These are phyloP conservation scores for Ustilago crameri DNA, from an alignment of 1,284 basidiomycete species.

Conservation along the genomic window DNA sequence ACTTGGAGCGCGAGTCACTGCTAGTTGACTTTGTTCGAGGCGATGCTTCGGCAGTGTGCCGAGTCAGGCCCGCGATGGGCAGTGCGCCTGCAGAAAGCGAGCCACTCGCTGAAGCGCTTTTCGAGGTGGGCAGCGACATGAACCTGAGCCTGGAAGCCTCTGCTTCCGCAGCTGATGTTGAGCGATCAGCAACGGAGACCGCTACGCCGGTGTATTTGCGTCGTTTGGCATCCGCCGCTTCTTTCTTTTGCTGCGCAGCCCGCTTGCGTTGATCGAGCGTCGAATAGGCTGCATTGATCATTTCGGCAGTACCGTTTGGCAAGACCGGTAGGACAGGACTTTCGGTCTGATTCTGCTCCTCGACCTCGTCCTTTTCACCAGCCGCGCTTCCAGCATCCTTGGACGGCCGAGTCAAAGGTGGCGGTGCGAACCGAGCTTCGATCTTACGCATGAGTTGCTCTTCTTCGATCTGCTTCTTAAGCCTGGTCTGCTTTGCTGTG, in stretches of 20 bases:
- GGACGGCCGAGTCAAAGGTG: conserved; percentile 1
- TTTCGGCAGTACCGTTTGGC: conserved; percentile 31
- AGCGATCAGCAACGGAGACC: background rate
- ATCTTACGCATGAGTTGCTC: conserved; percentile 33
- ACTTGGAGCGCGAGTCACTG: conserved; percentile 20
- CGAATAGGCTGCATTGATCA: conserved; percentile 40
- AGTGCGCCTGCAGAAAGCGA: background rate
- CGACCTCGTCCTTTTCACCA: background rate
- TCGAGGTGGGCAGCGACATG: conserved; percentile 5
- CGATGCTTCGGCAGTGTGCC: conserved; percentile 5
- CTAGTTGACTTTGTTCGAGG: background rate
- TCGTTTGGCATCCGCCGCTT: conserved; percentile 7
- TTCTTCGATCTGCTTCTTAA: conserved; percentile 37
- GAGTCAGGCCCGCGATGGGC: conserved; percentile 14
- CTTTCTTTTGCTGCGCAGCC: conserved; percentile 10
- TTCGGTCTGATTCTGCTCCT: conserved; percentile 2
- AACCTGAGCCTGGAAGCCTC: conserved; percentile 16
- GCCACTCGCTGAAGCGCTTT: background rate
- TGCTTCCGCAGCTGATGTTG: background rate
- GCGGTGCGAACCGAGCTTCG: conserved; percentile 21
- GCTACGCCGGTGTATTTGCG: conserved; percentile 35
- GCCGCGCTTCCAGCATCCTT: background rate
- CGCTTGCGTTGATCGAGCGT: conserved; percentile 41
- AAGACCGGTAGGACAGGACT: conserved; percentile 8
- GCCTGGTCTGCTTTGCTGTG: conserved; percentile 28